Evolutionary conservation across 345 rosid genomes (phyloP), one percentile per base, ranked within the genome.

Genomic region (Populus simonii): DNA sequence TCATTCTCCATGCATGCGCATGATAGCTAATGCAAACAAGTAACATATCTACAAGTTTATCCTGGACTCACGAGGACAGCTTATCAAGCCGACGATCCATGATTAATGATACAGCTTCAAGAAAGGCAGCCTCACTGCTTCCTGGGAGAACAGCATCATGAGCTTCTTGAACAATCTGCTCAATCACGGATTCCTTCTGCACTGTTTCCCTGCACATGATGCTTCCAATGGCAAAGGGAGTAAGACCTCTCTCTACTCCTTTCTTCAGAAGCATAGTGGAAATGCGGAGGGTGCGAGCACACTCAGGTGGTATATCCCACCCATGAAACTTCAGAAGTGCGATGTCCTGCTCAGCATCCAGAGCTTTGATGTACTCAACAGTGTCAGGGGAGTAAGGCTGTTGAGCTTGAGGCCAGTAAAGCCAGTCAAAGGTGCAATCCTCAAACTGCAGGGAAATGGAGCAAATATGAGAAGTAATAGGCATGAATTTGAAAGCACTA

Each of bases 351-450:
- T 87, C 92, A 1, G 91, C 81, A 75, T 94, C 89, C 80, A 94
- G 85, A 1, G 88, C 74, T 45, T 84, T 82, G 57, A 94, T 89
- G 84, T 91, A 91, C 65, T 89, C 84, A 74, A 91, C n/a, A 63
- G 84, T 88, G 35, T 84, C 86, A 8, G 84, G 71, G 29, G 94
- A 88, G 82, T 86, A 94, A 23, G 89, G 94, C 57, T 89, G 87
- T 49, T 67, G 88, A 74, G 97, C 92, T 89, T 94, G 97, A 39
- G 97, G 96, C 95, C 98, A 94, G 85, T 91, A 91, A 51, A 94
- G 89, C 98, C 98, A 92, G 31, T 94, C 98, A 38, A 94, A 94
- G 78, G 97, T 91, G 84, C 98, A 94, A 78, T 94, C 96, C 81
- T 94, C 96, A 63, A 91, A 94, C 98, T 94, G 88, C 77, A 83